These are phyloP conservation scores for Euphrasia arctica DNA, from an alignment of 305 asterid genomes.

Conservation along the genomic window DNA sequence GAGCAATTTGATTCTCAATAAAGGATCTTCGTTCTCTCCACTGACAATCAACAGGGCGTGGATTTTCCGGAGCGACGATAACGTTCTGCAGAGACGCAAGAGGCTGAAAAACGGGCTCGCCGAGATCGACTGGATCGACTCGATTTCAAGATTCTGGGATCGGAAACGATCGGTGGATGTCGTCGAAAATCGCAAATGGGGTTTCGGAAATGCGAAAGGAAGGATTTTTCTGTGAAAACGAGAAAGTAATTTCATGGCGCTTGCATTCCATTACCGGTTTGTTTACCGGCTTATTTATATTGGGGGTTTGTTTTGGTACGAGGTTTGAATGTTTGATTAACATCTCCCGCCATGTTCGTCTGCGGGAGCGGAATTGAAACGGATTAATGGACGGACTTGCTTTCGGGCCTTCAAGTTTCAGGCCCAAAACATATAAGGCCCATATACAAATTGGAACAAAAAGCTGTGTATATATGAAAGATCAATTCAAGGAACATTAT, in stretches of 20 bases:
- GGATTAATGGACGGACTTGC: neutral
- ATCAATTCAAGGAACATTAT: neutral
- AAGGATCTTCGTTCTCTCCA: neutral
- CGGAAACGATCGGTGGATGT: conserved; percentile 21
- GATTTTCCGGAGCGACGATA: conserved; percentile 30
- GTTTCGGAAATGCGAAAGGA: conserved; percentile 16
- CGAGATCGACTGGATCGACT: conserved; percentile 31
- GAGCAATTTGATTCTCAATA: neutral
- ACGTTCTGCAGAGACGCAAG: conserved; percentile 36
- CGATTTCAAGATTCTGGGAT: conserved; percentile 21
- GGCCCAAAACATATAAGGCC: neutral
- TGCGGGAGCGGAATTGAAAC: neutral
- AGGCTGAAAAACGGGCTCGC: conserved; percentile 35
- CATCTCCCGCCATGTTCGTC: conserved; percentile 27
- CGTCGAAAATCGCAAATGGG: conserved; percentile 17
- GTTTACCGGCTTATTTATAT: too few species aligned
- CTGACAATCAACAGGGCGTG: conserved; percentile 37
- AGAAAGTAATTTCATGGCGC: conserved; percentile 26
- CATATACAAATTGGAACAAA: neutral
- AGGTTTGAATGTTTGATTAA: conserved; percentile 9
- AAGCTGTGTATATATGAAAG: neutral
- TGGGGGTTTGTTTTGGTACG: conserved; percentile 4
- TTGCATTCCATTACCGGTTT: conserved; percentile 21
- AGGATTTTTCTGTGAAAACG: conserved; percentile 10
- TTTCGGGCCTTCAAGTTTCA: neutral